Conservation (phyloP, 2,329 filamentous ascomycete genomes). For the Juglanconis juglandina region DNA sequence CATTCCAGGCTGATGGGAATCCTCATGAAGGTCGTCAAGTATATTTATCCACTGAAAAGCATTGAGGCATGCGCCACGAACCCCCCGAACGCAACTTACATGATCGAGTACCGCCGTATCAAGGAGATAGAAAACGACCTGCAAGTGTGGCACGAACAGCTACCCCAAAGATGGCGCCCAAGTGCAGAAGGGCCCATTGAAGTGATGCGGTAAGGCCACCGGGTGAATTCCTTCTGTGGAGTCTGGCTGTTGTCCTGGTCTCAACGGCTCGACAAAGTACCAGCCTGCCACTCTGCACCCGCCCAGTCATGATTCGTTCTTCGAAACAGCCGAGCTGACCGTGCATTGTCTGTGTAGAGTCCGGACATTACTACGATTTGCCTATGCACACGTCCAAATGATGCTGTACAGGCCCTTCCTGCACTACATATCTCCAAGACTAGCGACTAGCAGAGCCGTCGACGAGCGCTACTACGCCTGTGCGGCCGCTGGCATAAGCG, state of each 20-base stretch:
- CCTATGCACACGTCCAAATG: conserved; percentile 80
- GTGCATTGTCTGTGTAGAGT: conserved; percentile 36
- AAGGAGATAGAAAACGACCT: conserved; percentile 63
- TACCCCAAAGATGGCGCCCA: conserved; percentile 76
- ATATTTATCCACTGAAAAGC: conserved; percentile 63
- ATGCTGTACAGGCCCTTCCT: conserved; percentile 80
- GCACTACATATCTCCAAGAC: conserved; percentile 71
- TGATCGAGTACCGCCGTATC: conserved; percentile 61
- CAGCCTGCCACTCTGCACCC: not conserved
- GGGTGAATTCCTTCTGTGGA: not conserved
- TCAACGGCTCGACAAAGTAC: not conserved
- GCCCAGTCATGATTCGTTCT: no score
- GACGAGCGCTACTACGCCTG: conserved; percentile 78
- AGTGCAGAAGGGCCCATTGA: conserved; percentile 73
- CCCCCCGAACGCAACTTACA: conserved; percentile 49
- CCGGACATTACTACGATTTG: conserved; percentile 74
- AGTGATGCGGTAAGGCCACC: conserved; percentile 63
- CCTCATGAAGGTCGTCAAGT: conserved; percentile 61
- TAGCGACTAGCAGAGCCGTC: conserved; percentile 53
- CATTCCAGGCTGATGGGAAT: conserved; percentile 62
- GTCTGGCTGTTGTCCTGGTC: not conserved
- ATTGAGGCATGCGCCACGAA: conserved; percentile 40
- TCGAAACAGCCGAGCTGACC: conserved; percentile 19
- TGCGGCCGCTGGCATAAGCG: conserved; percentile 57
- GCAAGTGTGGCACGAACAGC: conserved; percentile 58